phyloP scores from a whole-genome alignment of 306 rosid genomes.

The Cucurbita moschata region DNA sequence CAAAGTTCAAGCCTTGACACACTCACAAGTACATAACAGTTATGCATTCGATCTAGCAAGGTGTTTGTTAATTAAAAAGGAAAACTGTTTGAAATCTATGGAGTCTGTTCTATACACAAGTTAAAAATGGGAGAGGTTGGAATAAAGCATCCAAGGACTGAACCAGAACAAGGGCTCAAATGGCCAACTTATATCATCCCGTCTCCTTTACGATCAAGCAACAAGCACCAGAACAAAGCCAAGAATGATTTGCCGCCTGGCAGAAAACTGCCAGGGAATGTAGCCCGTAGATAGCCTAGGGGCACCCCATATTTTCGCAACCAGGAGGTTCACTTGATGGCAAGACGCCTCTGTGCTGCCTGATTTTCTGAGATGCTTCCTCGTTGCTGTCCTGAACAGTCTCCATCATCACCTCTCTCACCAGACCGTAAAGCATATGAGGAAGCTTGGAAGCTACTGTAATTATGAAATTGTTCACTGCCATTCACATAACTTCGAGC shows the following conservation, averaged over 20 bases:
- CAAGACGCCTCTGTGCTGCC: constrained; percentile 61
- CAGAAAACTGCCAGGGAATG: constrained; percentile 41
- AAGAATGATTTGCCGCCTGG: constrained; percentile 98
- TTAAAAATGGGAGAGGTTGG: constrained; percentile 24
- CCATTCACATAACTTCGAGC: constrained; percentile 33
- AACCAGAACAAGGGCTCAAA: constrained; percentile 18
- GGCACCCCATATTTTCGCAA: constrained; percentile 10
- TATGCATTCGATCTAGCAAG: neutral
- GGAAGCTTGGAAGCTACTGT: constrained; percentile 42
- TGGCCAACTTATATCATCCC: constrained; percentile 3
- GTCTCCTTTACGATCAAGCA: neutral
- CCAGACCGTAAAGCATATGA: constrained; percentile 31
- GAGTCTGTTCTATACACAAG: constrained; percentile 53
- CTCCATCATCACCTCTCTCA: constrained; percentile 61
- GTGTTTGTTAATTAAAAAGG: neutral
- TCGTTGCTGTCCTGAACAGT: constrained; percentile 53
- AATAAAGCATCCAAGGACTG: constrained; percentile 31
- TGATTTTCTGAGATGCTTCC: constrained; percentile 44
- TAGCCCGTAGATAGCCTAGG: constrained; percentile 26
- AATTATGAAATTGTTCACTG: constrained; percentile 30
- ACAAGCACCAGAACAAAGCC: constrained; percentile 42
- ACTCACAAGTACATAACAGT: neutral
- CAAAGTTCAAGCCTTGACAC: neutral
- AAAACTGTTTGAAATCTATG: constrained; percentile 28
- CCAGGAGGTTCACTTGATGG: constrained; percentile 45